phyloP scores from a whole-genome alignment of 2,329 filamentous ascomycete genomes.

The Nemania diffusa region DNA sequence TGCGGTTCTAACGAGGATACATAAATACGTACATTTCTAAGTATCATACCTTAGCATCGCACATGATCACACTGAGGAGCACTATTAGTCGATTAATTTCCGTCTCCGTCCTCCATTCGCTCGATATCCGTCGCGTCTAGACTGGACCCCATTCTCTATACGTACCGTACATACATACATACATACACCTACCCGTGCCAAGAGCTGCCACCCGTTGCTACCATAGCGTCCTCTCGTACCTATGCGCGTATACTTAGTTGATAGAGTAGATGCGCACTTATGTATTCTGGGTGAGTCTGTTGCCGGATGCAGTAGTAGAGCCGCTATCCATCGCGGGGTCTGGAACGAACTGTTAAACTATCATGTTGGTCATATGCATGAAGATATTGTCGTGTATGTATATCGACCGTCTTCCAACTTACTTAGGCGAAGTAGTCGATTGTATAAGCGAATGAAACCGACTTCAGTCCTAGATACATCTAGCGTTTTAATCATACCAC shows the following conservation, averaged over 20 bases:
- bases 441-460: background rate
- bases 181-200: slow-evolving; percentile 7
- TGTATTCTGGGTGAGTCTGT: background rate
- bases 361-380: background rate
- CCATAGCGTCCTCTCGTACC: background rate
- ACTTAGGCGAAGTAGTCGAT: background rate
- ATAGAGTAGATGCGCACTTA: background rate
- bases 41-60: background rate
- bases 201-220: slow-evolving; percentile 3
- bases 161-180: slow-evolving; percentile 10
- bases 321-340: background rate
- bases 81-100: slow-evolving; percentile 16
- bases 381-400: background rate
- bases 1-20: background rate
- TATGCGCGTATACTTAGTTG: background rate
- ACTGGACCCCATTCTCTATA: slow-evolving; percentile 5
- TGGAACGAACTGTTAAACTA: background rate
- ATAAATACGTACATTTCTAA: background rate
- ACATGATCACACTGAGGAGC: slow-evolving; percentile 13
- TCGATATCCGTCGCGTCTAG: slow-evolving; percentile 12
- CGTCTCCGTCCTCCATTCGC: background rate
- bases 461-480: background rate
- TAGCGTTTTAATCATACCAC: background rate
- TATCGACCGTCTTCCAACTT: background rate
- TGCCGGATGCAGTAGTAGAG: background rate